Percentiles rank a stretch among this genome's conserved stretches.
Evolutionary conservation across 768 basidiomycete species (phyloP).

Genomic region (Clathrus columnatus): DNA sequence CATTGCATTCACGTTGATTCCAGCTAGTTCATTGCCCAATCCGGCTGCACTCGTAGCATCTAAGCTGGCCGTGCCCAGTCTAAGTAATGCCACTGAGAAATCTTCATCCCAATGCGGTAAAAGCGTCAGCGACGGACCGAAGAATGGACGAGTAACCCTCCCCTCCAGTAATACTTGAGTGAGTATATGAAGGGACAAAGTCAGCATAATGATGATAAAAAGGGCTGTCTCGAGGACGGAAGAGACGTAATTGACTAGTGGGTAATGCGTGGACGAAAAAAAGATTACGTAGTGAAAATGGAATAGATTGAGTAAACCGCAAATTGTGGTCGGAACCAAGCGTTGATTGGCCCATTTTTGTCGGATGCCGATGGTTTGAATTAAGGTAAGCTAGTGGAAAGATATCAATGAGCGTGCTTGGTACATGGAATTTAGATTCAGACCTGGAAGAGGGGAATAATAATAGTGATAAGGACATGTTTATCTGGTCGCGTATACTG

Average conservation of each 20-base stretch:
- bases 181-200: slow-evolving; percentile 50
- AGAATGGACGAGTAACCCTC: slow-evolving; percentile 47
- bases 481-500: slow-evolving; percentile 59
- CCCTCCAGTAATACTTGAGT: slow-evolving; percentile 62
- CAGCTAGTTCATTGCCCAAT: slow-evolving; percentile 60
- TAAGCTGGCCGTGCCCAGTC: slow-evolving; percentile 65
- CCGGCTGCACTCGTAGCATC: slow-evolving; percentile 67
- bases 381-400: slow-evolving; percentile 41
- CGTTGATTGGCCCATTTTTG: slow-evolving; percentile 57
- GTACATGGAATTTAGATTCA: slow-evolving; percentile 13
- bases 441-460: slow-evolving; percentile 67
- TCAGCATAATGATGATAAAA: slow-evolving; percentile 46
- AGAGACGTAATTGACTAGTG: slow-evolving; percentile 66
- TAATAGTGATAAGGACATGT: slow-evolving; percentile 63
- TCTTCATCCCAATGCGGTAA: slow-evolving; percentile 59
- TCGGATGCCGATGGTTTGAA: slow-evolving; percentile 58
- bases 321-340: slow-evolving; percentile 59
- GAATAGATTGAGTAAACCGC: slow-evolving; percentile 46
- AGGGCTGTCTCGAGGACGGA: slow-evolving; percentile 63
- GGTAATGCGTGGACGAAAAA: slow-evolving; percentile 41
- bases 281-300: slow-evolving; percentile 64
- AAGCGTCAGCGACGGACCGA: slow-evolving; percentile 31
- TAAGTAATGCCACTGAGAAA: slow-evolving; percentile 60
- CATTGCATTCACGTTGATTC: slow-evolving; percentile 30
- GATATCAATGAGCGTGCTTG: slow-evolving; percentile 1